These are phyloP conservation scores for Clathrus columnatus DNA, from an alignment of 768 basidiomycete genomes.

Conservation along the genomic window DNA sequence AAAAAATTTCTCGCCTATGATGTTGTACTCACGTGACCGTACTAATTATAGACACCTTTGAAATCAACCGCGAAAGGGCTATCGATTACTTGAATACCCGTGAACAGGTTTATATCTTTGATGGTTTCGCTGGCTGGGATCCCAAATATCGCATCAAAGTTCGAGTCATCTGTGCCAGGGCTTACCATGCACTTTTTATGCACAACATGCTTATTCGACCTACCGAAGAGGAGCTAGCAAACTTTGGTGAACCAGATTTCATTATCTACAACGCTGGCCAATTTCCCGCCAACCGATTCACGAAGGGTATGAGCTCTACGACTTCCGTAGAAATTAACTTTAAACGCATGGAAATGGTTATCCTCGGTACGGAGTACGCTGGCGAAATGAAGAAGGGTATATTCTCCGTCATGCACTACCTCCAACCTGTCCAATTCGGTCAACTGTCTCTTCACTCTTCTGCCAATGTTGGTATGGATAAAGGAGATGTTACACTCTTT, in stretches of 20 bases:
- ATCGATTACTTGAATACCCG: conserved; percentile 99
- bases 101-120: conserved; percentile 97
- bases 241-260: conserved; percentile 97
- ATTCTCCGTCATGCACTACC: conserved; percentile 99
- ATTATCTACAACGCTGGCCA: conserved; percentile 99
- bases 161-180: conserved; percentile 95
- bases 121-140: conserved; percentile 96
- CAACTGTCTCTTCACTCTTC: conserved; percentile 97
- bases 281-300: conserved; percentile 99
- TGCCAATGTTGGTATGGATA: conserved; percentile 86
- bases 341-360: conserved; percentile 99
- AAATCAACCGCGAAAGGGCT: conserved; percentile 97
- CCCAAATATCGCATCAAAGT: conserved; percentile 99
- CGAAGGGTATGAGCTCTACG: conserved; percentile 98
- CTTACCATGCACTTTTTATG: conserved; percentile 99
- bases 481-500: conserved; percentile 93
- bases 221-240: conserved; percentile 84
- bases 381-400: conserved; percentile 99
- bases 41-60: conserved; percentile 76
- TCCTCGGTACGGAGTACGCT: conserved; percentile 95
- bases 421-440: conserved; percentile 97
- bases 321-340: conserved; percentile 99
- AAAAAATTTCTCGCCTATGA: background rate
- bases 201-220: conserved; percentile 99
- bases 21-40: conserved; percentile 5